Evolutionary conservation across 768 basidiomycete genomes (phyloP).

Genomic region (Leucocoprinus birnbaumii): DNA sequence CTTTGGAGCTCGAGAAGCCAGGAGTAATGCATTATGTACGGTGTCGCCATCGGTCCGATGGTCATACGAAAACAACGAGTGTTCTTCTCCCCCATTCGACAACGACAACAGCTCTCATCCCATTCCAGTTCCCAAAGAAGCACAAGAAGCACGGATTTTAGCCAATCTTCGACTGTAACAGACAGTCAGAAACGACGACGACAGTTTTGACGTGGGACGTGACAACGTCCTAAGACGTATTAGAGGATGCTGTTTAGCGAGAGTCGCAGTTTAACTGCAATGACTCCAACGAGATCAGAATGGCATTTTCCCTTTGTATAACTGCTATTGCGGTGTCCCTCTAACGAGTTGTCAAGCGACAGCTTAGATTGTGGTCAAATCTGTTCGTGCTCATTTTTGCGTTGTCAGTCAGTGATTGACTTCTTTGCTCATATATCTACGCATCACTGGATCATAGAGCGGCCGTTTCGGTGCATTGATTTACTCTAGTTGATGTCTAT

Average conservation of each 20-base stretch:
- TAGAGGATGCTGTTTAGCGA: background rate
- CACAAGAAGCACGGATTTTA: background rate
- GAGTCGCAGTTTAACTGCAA: constrained; percentile 1
- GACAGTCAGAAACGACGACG: background rate
- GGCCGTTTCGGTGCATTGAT: background rate
- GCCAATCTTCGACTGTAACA: too few relatives aligned
- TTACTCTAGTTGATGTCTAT: background rate
- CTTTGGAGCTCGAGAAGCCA: background rate
- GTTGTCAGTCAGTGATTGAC: background rate
- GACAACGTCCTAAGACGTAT: background rate
- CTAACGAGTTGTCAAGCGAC: constrained; percentile 5
- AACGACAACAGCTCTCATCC: background rate
- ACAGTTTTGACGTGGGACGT: constrained; percentile 7
- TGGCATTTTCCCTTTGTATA: background rate
- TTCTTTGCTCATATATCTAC: background rate
- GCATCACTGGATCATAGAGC: background rate
- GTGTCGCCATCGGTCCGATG: background rate
- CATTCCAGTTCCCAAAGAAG: background rate
- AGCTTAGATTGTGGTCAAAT: background rate
- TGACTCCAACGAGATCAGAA: constrained; percentile 1
- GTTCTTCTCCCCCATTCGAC: background rate
- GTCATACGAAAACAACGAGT: background rate
- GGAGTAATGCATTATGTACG: background rate
- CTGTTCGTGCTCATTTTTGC: background rate
- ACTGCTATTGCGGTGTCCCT: background rate